These are phyloP conservation scores for Boletus huronensis DNA, from an alignment of 768 basidiomycete species.

Conservation along the genomic window DNA sequence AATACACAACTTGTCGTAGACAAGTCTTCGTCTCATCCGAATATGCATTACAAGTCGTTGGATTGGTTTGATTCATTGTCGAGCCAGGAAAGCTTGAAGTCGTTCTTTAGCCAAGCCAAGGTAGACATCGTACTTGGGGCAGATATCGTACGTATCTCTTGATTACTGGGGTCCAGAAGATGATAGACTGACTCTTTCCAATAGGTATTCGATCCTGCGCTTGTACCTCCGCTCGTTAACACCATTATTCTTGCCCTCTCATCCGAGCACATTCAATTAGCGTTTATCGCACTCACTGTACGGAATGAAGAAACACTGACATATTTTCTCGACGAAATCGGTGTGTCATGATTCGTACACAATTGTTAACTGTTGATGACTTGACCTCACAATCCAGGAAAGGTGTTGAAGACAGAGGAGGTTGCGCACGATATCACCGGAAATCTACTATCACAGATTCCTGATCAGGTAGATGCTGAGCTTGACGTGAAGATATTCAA, in stretches of 20 bases:
- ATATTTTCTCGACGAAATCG: constrained; percentile 40
- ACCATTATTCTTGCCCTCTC: constrained; percentile 39
- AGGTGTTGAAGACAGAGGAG: constrained; percentile 27
- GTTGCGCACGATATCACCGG: constrained; percentile 16
- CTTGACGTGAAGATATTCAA: constrained; percentile 45
- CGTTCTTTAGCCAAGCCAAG: constrained; percentile 38
- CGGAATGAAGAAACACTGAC: constrained; percentile 54
- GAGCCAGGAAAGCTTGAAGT: constrained; percentile 12
- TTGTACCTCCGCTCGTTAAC: constrained; percentile 55
- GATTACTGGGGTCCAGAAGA: background rate
- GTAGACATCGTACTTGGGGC: constrained; percentile 68
- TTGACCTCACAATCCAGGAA: constrained; percentile 10
- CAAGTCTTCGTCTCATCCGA: constrained; percentile 46
- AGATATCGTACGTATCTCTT: constrained; percentile 49
- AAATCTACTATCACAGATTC: constrained; percentile 23
- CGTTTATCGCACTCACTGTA: constrained; percentile 41
- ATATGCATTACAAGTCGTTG: constrained; percentile 43
- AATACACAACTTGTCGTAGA: constrained; percentile 38
- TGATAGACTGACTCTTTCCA: background rate
- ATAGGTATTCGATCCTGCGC: constrained; percentile 65
- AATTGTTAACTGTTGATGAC: background rate
- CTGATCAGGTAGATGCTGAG: constrained; percentile 33
- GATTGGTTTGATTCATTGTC: constrained; percentile 68
- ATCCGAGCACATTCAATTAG: constrained; percentile 13
- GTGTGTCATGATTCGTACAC: constrained; percentile 14